phyloP scores from a whole-genome alignment of 331 rosid species.

The Dryas integrifolia region DNA sequence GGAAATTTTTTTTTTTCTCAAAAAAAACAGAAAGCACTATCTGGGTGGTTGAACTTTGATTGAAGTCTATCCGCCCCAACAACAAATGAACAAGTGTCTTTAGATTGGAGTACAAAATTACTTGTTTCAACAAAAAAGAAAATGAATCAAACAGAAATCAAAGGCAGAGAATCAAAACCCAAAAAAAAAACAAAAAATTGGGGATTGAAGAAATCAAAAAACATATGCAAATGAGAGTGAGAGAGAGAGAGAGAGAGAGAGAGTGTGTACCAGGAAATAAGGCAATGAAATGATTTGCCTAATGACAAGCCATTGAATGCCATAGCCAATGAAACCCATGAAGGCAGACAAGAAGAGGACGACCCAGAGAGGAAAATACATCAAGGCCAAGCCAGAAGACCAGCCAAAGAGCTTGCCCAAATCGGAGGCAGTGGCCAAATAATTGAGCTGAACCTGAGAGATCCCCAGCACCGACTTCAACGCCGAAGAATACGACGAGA shows the following conservation, averaged over 20 bases:
- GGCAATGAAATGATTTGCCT: slow-evolving; percentile 55
- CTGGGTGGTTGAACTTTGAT: neutral
- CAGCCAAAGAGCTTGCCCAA: slow-evolving; percentile 83
- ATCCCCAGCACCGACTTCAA: slow-evolving; percentile 69
- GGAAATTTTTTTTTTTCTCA: too few relatives aligned
- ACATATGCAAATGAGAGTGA: too few relatives aligned
- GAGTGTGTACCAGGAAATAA: slow-evolving; percentile 55
- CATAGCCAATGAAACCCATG: slow-evolving; percentile 74
- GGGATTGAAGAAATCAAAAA: too few relatives aligned
- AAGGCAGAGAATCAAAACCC: too few relatives aligned
- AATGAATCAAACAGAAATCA: neutral
- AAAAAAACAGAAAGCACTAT: neutral
- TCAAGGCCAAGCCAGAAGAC: slow-evolving; percentile 85
- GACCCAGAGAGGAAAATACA: slow-evolving; percentile 55
- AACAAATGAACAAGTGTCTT: neutral
- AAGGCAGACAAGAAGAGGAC: slow-evolving; percentile 73
- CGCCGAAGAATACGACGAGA: slow-evolving; percentile 69
- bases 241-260: neutral
- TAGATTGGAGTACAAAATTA: neutral
- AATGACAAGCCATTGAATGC: slow-evolving; percentile 82
- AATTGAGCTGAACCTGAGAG: slow-evolving; percentile 77
- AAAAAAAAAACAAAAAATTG: too few relatives aligned
- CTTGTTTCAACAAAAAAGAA: neutral
- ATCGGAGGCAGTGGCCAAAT: slow-evolving; percentile 84
- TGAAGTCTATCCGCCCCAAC: neutral